phyloP scores from a whole-genome alignment of 495 filamentous ascomycete genomes.

The Penicillium turbatum region DNA sequence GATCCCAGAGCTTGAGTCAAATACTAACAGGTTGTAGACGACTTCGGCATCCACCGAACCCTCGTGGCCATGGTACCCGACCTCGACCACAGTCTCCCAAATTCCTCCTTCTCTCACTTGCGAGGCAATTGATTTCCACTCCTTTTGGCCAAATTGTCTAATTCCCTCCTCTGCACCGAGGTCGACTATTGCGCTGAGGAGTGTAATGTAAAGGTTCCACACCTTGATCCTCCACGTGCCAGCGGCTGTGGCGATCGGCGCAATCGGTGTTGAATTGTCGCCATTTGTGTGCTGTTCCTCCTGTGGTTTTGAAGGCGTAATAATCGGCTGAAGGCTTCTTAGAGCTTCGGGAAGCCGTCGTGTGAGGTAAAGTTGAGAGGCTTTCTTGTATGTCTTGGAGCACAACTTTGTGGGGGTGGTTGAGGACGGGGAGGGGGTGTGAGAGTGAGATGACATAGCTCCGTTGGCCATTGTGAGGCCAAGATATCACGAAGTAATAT shows the following conservation, averaged over 20 bases:
- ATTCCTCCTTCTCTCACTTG: constrained; percentile 81
- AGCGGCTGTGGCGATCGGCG: constrained; percentile 69
- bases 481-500: constrained; percentile 1
- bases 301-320: constrained; percentile 43
- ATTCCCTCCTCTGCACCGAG: constrained; percentile 88
- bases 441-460: constrained; percentile 38
- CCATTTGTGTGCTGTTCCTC: constrained; percentile 38
- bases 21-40: constrained; percentile 80
- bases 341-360: constrained; percentile 85
- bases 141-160: constrained; percentile 71
- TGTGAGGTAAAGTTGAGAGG: constrained; percentile 86
- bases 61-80: constrained; percentile 80
- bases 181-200: constrained; percentile 85
- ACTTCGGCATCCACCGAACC: constrained; percentile 93
- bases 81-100: constrained; percentile 86
- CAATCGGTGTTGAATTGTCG: constrained; percentile 37
- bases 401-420: constrained; percentile 60
- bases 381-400: constrained; percentile 69
- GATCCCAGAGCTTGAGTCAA: neutral
- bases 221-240: constrained; percentile 82
- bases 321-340: constrained; percentile 73
- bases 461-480: constrained; percentile 34
- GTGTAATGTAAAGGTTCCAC: constrained; percentile 93
- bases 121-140: constrained; percentile 74
- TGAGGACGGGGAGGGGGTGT: constrained; percentile 48